Evolutionary conservation across 2,329 filamentous ascomycete species (phyloP), one percentile per base, ranked within the genome.

Genomic region (Trichoderma citrinoviride): DNA sequence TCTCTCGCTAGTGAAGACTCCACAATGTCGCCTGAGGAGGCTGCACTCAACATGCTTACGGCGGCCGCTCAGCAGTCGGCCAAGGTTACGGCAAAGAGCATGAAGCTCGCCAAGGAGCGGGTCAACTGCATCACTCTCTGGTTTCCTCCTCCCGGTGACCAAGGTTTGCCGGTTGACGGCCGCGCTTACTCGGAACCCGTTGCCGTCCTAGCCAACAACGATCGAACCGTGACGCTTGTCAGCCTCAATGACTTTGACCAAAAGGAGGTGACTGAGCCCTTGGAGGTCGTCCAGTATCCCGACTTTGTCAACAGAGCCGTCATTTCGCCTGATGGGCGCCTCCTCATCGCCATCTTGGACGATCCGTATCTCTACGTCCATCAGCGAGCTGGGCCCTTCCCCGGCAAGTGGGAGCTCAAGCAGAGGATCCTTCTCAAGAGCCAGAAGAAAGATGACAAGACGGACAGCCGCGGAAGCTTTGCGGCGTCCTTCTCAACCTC

Each of bases 291-390:
- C 61, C 83, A 85, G 4, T 89, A 96, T 68, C 89, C 91, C 5
- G 90, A 94, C 73, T 90, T 88, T 68, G 94, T 98, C 80, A 99
- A 99, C 72, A 92, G 96, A 73, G 92, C 93, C 40, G 87, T 93
- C n/a, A 89, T 99, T 60, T 97, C 94, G 7, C 95, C 94, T 0
- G 90, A 97, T 74, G 94, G 93, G 1, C 85, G 83, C 21, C 78
- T 94, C 12, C 82, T 98, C 21, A 84, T 93, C 6, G 91, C 93
- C 2, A 91, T 98, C 49, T 91, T 94, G 46, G 95, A 99, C 73
- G 90, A 93, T 71, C 90, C 92, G 1, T 91, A 87, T 68, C 86
- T 94, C 21, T 97, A 95, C 76, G 88, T 98, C 68, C 95, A 96
- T 75, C 80, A 85, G 68, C 82, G 89, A 53, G 74, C 75, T 65